These are phyloP conservation scores for Calonectria leucothoes DNA, from an alignment of 2,329 filamentous ascomycete genomes.

Conservation along the genomic window DNA sequence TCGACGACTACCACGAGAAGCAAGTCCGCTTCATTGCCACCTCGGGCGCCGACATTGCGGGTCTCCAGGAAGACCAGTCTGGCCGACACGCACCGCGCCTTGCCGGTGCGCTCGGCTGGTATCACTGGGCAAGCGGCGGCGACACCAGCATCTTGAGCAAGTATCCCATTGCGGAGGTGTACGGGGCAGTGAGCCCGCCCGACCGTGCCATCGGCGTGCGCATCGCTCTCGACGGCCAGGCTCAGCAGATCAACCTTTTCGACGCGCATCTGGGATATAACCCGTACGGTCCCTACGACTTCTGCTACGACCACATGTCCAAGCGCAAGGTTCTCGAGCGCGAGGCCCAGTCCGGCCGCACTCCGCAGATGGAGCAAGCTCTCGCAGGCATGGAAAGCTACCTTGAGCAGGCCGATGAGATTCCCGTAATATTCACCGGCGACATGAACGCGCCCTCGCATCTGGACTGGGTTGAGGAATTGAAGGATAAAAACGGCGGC, in stretches of 20 bases:
- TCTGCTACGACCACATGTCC: conserved; percentile 3
- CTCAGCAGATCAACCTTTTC: not conserved
- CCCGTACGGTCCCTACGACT: not conserved
- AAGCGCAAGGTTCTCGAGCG: not conserved
- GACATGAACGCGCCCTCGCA: not conserved
- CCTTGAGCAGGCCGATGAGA: not conserved
- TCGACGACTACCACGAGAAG: not conserved
- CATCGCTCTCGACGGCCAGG: not conserved
- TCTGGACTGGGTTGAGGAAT: not conserved
- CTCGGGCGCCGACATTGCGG: not conserved
- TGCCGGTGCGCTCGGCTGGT: not conserved
- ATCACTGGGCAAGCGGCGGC: not conserved
- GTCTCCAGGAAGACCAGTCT: not conserved
- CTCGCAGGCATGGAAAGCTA: not conserved
- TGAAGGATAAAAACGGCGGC: not conserved
- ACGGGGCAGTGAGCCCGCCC: not conserved
- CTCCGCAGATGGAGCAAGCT: not conserved
- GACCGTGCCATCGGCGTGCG: not conserved
- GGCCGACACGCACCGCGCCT: not conserved
- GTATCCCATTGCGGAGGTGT: not conserved
- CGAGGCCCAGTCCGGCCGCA: not conserved
- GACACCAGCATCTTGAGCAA: not conserved
- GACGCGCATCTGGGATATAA: not conserved
- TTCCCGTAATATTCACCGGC: not conserved
- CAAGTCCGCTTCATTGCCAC: not conserved